Evolutionary conservation across 2,329 filamentous ascomycete species (phyloP), one percentile per base, ranked within the genome.

Genomic region (Pseudocercospora fijiensis): DNA sequence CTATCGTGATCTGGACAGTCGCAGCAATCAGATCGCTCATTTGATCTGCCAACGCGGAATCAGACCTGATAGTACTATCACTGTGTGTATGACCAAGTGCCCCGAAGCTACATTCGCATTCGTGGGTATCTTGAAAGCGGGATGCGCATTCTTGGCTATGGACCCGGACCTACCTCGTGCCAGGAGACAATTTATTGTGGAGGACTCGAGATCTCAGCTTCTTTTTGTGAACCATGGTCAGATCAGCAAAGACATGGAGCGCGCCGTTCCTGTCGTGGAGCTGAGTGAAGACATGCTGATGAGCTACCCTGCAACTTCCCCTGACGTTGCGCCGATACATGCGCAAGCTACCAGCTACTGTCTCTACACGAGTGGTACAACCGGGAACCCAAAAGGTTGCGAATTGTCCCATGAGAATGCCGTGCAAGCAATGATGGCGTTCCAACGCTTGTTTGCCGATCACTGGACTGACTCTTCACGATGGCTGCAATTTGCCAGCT

Each of bases 401-500:
- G 86, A 95, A 63, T 87, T 97, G 53, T 96, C 90, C 0, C 93
- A 97, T 72, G 87, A 92, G 58, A 97, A 96, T 74, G 86, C 90
- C 0, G 90, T 96, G 0, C 93, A 97, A 74, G 91, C 92, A 26
- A 91, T 97, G 86, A 84, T 94, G 60, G 88, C 92, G 0, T 97
- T 97, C 75, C 88, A 91, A 70, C 81, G 87, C 28, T 82, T 97
- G 0, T 96, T 97, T 73, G 77, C 78, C 4, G 86, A 84, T 0
- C 89, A 91, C 70, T 96, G 92, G 90, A 83, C 89, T 45, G 71
- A 81, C 0, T 74, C 84, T 0, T 96, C 92, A 0, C 86, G 90
- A 63, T 97, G 92, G 89, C 81, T 97, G 0, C 94, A 97, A 73
- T 97, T 97, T 73, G 94, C 94, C 1, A 93, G 92, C 0, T 91